These are phyloP conservation scores for Xylaria nigripes DNA, from an alignment of 495 filamentous ascomycete genomes.

Conservation along the genomic window DNA sequence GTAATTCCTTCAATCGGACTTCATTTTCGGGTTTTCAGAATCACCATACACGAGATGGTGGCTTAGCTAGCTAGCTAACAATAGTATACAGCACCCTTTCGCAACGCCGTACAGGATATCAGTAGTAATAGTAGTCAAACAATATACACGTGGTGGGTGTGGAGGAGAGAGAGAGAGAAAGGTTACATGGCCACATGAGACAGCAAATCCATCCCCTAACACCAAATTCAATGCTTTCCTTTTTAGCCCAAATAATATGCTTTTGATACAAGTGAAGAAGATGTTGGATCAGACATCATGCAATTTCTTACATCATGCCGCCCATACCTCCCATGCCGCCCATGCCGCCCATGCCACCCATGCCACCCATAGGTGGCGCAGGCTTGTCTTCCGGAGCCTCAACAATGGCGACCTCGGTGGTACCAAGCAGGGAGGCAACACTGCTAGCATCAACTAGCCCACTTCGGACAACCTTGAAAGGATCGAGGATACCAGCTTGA, in stretches of 20 bases:
- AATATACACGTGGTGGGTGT: conserved; percentile 15
- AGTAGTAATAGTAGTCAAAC: conserved; percentile 14
- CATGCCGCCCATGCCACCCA: conserved; percentile 62
- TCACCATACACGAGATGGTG: conserved; percentile 7
- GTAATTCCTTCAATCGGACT: neutral
- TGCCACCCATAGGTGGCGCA: conserved; percentile 44
- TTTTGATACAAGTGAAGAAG: conserved; percentile 27
- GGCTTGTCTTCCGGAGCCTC: conserved; percentile 92
- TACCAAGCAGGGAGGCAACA: conserved; percentile 94
- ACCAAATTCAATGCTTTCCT: conserved; percentile 26
- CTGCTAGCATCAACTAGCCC: conserved; percentile 89
- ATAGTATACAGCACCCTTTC: conserved; percentile 24
- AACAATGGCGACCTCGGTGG: conserved; percentile 94
- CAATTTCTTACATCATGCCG: conserved; percentile 43
- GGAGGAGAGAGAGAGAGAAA: conserved; percentile 26
- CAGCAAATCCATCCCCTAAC: conserved; percentile 24
- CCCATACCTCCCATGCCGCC: conserved; percentile 59
- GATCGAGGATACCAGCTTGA: conserved; percentile 88
- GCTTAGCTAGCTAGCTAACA: conserved; percentile 12
- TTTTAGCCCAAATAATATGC: conserved; percentile 19
- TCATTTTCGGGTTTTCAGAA: neutral
- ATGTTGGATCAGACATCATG: conserved; percentile 12
- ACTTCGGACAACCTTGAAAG: conserved; percentile 97
- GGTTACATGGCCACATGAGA: conserved; percentile 20
- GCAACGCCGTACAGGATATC: conserved; percentile 28